phyloP scores from a whole-genome alignment of 192 early-diverging fungal genomes.

The Rhizoclosmatium sp. region DNA sequence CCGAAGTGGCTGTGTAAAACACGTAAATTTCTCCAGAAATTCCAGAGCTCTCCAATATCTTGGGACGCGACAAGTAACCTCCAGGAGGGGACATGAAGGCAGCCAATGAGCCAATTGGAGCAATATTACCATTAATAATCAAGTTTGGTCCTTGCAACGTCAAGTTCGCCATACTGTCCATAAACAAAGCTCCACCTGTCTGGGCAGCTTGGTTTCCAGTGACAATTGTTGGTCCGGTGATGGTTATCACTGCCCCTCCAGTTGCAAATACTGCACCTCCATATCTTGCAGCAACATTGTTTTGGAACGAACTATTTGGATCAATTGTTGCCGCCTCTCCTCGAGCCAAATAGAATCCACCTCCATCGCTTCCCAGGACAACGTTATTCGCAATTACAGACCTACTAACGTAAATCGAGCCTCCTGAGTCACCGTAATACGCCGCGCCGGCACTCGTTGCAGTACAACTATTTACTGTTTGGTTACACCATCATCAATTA shows the following conservation, averaged over 20 bases:
- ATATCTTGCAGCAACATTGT: slow-evolving; percentile 3
- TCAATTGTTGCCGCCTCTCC: background rate
- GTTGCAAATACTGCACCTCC: slow-evolving; percentile 11
- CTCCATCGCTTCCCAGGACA: background rate
- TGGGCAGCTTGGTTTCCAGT: background rate
- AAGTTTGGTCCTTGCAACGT: background rate
- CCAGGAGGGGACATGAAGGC: background rate
- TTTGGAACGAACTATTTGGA: background rate
- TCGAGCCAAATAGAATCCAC: background rate
- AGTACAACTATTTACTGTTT: slow-evolving; percentile 9
- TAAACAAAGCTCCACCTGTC: background rate
- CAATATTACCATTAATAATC: background rate
- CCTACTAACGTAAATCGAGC: background rate
- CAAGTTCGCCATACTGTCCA: background rate
- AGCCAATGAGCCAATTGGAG: slow-evolving; percentile 2
- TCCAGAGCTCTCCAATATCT: background rate
- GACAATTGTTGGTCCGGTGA: background rate
- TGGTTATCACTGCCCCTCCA: background rate
- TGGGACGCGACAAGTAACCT: background rate
- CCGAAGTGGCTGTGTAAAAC: background rate
- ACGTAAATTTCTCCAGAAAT: slow-evolving; percentile 5
- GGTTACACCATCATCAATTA: background rate
- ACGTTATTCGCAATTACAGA: background rate
- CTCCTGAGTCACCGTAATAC: background rate
- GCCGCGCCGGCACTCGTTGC: background rate